Evolutionary conservation across 148 eudicot species (phyloP), one percentile per base, ranked within the genome.

Genomic region (Cornus kousa): DNA sequence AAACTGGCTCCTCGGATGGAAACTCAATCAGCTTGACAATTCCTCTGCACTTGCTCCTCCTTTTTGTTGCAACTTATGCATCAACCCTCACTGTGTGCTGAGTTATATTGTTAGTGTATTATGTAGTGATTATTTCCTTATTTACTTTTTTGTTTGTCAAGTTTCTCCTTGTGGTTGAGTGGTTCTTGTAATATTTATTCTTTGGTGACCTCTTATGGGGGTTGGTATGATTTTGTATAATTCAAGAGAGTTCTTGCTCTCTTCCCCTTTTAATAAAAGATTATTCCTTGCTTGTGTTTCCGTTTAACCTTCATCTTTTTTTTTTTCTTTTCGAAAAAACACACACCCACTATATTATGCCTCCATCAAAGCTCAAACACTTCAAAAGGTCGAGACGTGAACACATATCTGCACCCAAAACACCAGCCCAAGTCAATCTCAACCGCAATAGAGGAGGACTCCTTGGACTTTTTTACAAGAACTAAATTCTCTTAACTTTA

Each of bases 1-100:
- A 77, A 1, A 83, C 68, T 48, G 82, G 88, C 69, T 77, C 87
- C 73, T 83, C 87, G 0, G 83, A 76, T 82, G 88, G 82, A 73
- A 82, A 70, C 68, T 37, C 87, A n/a, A 62, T 73, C 67, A 83
- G 33, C 71, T 66, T 82, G 76, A 72, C 78, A 13, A 75, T 71
- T 60, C 71, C 82, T 37, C 70, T 79, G 75, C 60, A 82, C 20
- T 78, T 86, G 43, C 70, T 62, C 76, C 67, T 83, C 32, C 64
- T 88, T 2, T 77, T 86, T 55, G 35, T 74, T 62, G 81, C 82
- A 40, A 76, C 84, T 12, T 84, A 73, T 69, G 78, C 79, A 62
- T 85, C 83, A 22, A 80, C 68, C 46, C 46, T 72, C 40, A 11
- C 74, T 1, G 19, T 69, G 53, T 80, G 32, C 9, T 79, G 57